These are phyloP conservation scores for Rhizopus microsporus DNA, from an alignment of 371 early-diverging fungal genomes.

Conservation along the genomic window DNA sequence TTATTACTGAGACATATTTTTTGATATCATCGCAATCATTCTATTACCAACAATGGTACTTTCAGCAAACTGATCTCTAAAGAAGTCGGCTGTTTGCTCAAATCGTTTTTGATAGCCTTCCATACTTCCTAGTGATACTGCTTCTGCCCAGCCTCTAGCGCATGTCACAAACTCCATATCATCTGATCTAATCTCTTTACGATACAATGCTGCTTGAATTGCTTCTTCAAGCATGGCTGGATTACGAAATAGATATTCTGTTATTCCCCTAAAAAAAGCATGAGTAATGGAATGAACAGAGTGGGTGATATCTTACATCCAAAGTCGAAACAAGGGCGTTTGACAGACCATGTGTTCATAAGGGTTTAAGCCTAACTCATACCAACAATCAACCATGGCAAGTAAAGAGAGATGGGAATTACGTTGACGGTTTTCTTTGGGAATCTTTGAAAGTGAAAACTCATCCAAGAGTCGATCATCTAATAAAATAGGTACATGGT, in stretches of 20 bases:
- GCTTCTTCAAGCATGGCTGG: slow-evolving; percentile 77
- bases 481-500: slow-evolving; percentile 70
- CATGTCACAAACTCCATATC: slow-evolving; percentile 93
- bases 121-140: slow-evolving; percentile 79
- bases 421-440: slow-evolving; percentile 72
- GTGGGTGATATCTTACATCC: slow-evolving; percentile 61
- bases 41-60: slow-evolving; percentile 71
- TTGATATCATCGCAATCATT: slow-evolving; percentile 68
- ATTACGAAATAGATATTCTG: slow-evolving; percentile 87
- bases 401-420: slow-evolving; percentile 93
- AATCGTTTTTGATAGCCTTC: slow-evolving; percentile 86
- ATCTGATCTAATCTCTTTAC: slow-evolving; percentile 83
- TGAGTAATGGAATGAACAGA: slow-evolving; percentile 5
- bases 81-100: slow-evolving; percentile 79
- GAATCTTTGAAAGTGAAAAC: slow-evolving; percentile 86
- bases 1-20: slow-evolving; percentile 34
- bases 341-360: slow-evolving; percentile 95
- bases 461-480: slow-evolving; percentile 83
- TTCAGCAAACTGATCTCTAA: slow-evolving; percentile 73
- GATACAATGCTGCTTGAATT: slow-evolving; percentile 80
- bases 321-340: slow-evolving; percentile 93
- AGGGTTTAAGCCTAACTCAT: slow-evolving; percentile 78
- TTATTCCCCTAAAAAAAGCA: slow-evolving; percentile 67
- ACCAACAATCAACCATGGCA: slow-evolving; percentile 95
- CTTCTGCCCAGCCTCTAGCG: slow-evolving; percentile 91